Conservation (phyloP, 73 alveolate species). For the Paramecium octaurelia region DNA sequence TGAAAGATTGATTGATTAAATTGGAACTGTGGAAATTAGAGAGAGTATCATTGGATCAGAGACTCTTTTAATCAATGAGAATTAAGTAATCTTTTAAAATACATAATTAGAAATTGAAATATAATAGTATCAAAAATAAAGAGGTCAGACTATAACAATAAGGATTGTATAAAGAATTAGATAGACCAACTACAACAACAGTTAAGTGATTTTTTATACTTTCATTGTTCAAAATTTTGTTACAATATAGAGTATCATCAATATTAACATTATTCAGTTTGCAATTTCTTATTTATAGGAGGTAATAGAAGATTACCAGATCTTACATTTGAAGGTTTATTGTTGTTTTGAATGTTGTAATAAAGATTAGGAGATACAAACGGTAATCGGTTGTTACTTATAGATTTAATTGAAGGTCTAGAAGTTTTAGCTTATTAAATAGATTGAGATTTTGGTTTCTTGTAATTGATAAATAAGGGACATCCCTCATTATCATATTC, state of each 20-base stretch:
- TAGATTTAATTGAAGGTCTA: neutral
- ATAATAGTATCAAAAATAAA: neutral
- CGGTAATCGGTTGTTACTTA: neutral
- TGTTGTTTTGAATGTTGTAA: neutral
- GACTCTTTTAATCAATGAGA: neutral
- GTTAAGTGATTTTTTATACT: neutral
- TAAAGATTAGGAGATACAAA: neutral
- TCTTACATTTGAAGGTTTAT: neutral
- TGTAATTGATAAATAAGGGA: neutral
- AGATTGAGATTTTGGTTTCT: neutral
- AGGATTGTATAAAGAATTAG: neutral
- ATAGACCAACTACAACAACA: slow-evolving; percentile 33
- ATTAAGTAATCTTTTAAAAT: neutral
- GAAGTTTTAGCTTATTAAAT: neutral
- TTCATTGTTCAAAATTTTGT: neutral
- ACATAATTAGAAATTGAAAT: neutral
- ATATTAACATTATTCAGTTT: neutral
- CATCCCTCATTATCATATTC: neutral
- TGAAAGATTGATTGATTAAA: slow-evolving; percentile 6
- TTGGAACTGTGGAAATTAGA: neutral
- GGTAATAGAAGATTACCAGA: neutral
- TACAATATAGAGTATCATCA: neutral
- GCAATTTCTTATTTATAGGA: neutral
- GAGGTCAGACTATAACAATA: neutral
- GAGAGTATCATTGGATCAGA: slow-evolving; percentile 24